These are phyloP conservation scores for Daucus carota DNA, from an alignment of 129 eudicot species.

Conservation along the genomic window DNA sequence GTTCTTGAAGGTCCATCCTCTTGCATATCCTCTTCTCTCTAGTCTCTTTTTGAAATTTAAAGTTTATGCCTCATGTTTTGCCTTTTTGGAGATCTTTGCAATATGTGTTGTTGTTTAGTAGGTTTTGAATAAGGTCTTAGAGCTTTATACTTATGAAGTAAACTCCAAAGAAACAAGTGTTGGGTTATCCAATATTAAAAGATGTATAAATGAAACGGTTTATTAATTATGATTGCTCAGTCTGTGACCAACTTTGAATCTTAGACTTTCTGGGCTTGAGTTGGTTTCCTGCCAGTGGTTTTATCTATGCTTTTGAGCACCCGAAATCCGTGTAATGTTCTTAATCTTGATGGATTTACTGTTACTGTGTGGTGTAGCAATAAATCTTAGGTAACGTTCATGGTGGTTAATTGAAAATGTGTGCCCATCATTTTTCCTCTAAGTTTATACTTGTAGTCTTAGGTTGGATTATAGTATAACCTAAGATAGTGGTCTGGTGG, in stretches of 20 bases:
- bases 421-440: not conserved
- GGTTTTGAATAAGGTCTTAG: not conserved
- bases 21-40: not conserved
- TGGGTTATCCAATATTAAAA: not conserved
- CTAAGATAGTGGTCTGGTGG: not conserved
- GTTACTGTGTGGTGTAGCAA: not conserved
- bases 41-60: not conserved
- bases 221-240: not conserved
- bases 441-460: not conserved
- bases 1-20: not conserved
- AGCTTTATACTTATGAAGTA: not conserved
- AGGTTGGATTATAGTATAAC: not conserved
- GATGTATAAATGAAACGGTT: conserved; percentile 1
- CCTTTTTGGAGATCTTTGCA: not conserved
- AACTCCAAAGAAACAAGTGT: not conserved
- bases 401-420: not conserved
- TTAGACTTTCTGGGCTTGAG: not conserved
- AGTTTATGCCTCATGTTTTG: not conserved
- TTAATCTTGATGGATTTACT: not conserved
- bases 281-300: not conserved
- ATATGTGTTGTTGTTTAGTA: not conserved
- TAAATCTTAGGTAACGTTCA: not conserved
- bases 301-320: not conserved
- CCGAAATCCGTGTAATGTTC: not conserved
- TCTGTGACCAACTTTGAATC: not conserved